Conservation (phyloP, 805 yeast genomes). For the Candida endomychidarum region DNA sequence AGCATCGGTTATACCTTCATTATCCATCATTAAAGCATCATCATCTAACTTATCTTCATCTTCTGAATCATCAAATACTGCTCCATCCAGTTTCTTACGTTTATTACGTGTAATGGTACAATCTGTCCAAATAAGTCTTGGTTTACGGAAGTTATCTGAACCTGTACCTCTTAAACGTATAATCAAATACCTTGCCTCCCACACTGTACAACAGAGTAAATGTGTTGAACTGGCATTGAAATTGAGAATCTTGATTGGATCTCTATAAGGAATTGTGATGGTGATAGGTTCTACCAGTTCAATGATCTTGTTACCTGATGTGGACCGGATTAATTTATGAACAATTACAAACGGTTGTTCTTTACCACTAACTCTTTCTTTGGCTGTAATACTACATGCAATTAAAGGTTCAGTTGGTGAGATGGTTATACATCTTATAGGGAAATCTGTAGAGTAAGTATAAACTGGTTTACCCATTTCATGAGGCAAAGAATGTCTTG, state of each 20-base stretch:
- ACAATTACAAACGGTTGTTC: conserved; percentile 77
- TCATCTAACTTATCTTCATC: conserved; percentile 20
- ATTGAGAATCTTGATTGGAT: conserved; percentile 72
- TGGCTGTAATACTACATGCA: conserved; percentile 82
- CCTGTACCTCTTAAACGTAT: conserved; percentile 62
- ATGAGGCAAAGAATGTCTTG: conserved; percentile 19
- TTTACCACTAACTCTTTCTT: conserved; percentile 62
- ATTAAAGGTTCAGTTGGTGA: conserved; percentile 62
- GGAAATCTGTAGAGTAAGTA: conserved; percentile 67
- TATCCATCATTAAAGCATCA: conserved; percentile 50
- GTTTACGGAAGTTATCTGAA: conserved; percentile 33
- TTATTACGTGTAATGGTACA: conserved; percentile 15
- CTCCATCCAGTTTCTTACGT: conserved; percentile 18
- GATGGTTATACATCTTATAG: conserved; percentile 75
- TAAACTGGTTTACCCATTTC: conserved; percentile 63
- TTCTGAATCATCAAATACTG: conserved; percentile 15
- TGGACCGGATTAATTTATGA: conserved; percentile 35
- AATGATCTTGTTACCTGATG: conserved; percentile 13
- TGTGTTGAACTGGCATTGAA: conserved; percentile 73
- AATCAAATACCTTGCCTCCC: conserved; percentile 78
- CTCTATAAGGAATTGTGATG: conserved; percentile 80
- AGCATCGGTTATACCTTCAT: conserved; percentile 85
- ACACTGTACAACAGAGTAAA: conserved; percentile 69
- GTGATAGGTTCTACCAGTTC: conserved; percentile 57
- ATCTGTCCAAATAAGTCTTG: conserved; percentile 42